Base-by-base conservation (phyloP, 805 yeast species). In the Zygosaccharomyces siamensis region DNA sequence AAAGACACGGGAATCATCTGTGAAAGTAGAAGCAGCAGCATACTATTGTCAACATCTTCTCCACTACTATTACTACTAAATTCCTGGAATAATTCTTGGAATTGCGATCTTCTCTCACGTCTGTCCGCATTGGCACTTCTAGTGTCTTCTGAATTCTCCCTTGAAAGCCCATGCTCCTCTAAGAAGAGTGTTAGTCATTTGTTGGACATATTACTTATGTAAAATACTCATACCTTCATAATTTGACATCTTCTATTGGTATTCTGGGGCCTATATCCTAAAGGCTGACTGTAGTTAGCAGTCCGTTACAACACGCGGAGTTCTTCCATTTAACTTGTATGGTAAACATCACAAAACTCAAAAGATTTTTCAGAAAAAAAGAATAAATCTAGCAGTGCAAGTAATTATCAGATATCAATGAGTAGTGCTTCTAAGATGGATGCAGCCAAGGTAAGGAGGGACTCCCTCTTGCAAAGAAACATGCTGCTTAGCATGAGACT, bases 171-270 rank as follows among this genome's bases (percentile, higher is more conserved):
- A 47, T 65, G 71, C 43, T 64, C 69, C 52, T 64, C 70, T 66
- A 30, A 7, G 21, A 20, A 35, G 16, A 11, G 3, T 39, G 56
- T 40, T 43, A 40, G 53, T 45, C 14, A 14, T n/a, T 20, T 14
- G 10, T 7, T 7, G 10, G 20, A 20, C 7, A 32, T 4, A 23
- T 16, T 24, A 11, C 12, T 7, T 11, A 12, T 7, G 12, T 27
- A 11, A n/a, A n/a, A 21, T 16, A 28, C 23, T 8, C 64, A 43
- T 49, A 64, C 72, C 71, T 54, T 67, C 67, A 55, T 67, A 67
- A 7, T 59, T 60, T 1, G 71, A 63, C 71, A 65, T 67, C 10
- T 23, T 46, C 36, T 32, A 21, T 5, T 7, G 26, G 23, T 27
- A n/a, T 32, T 10, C 16, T 21, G 3, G 35, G 7, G 12, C 20